A percentile compares a stretch with the other conserved stretches of the same genome.
phyloP scores from a whole-genome alignment of 768 basidiomycete species.

The Infundibulicybe gibba region DNA sequence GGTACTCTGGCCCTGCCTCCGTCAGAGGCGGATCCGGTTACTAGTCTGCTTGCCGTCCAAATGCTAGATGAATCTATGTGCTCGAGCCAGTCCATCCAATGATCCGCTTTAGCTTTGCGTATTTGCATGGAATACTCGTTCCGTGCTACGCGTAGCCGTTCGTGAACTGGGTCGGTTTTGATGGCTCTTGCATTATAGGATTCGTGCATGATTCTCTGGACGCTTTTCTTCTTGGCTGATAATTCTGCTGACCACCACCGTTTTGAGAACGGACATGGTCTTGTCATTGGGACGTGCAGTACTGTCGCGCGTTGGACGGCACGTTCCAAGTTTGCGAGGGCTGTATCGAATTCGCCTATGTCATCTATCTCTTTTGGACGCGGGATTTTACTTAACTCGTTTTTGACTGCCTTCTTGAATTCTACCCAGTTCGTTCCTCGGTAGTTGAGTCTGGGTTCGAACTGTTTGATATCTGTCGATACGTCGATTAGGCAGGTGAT shows the following conservation, averaged over 20 bases:
- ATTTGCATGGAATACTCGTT: background rate
- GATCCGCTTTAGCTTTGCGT: slow-evolving; percentile 5
- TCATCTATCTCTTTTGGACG: too few species aligned
- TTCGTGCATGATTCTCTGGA: too few species aligned
- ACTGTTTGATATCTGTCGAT: background rate
- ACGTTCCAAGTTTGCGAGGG: background rate
- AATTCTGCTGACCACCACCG: too few species aligned
- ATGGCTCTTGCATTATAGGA: too few species aligned
- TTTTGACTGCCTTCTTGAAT: too few species aligned
- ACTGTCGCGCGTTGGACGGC: slow-evolving; percentile 2
- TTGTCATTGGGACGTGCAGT: background rate
- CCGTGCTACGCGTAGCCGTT: background rate
- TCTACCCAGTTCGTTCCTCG: too few species aligned
- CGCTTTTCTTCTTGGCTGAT: too few species aligned
- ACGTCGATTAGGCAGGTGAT: slow-evolving; percentile 20
- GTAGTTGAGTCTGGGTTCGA: too few species aligned
- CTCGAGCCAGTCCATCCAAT: slow-evolving; percentile 7
- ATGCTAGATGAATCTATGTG: background rate
- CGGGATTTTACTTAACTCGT: background rate
- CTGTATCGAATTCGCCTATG: background rate
- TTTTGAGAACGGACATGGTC: background rate
- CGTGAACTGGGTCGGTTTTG: too few species aligned
- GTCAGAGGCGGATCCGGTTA: background rate
- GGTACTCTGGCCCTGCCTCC: slow-evolving; percentile 2
- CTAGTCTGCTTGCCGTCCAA: slow-evolving; percentile 12